Evolutionary conservation across 2,329 filamentous ascomycete genomes (phyloP), one percentile per base, ranked within the genome.

Genomic region (Nemania sp.): DNA sequence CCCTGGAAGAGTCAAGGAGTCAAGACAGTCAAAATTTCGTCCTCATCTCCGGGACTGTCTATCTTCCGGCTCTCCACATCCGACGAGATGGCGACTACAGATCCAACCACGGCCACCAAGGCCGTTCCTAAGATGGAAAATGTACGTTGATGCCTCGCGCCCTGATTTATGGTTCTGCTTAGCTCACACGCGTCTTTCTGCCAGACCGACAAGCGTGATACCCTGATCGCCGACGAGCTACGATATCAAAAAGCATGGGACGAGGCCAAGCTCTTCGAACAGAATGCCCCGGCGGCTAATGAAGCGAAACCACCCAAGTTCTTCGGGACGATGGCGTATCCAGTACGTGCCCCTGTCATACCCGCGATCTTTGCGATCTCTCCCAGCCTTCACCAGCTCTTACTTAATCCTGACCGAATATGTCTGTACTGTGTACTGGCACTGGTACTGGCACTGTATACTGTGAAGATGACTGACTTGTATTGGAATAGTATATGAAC

Each of bases 301-400:
- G 91, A 97, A 64, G 82, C 91, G 60, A 86, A 91, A 71, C 77
- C 89, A 66, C 93, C 93, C 63, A 97, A 97, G 76, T 96, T 92
- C 80, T 95, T 93, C 70, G 91, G 88, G 83, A 64, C 73, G 34
- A 74, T 77, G 56, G 74, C 75, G 22, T 78, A 75, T 58, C 75
- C 73, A 15, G 53, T 56, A 56, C 39, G 53, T 31, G 6, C 19
- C 6, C 8, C 39, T 28, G 6, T 22, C 19, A 43, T 11, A 28
- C 26, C 6, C 6, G 11, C 26, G 11, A 6, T 11, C 11, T 12
- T 6, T 12, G 6, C 12, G 26, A 12, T 28, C 26, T 12, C 26
- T 28, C 26, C 26, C 26, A 28, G 26, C n/a, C n/a, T n/a, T n/a
- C n/a, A n/a, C n/a, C n/a, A n/a, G n/a, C n/a, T n/a, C n/a, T n/a